Evolutionary conservation across 768 basidiomycete species (phyloP), one percentile per base, ranked within the genome.

Genomic region (Tylopilus sp.): DNA sequence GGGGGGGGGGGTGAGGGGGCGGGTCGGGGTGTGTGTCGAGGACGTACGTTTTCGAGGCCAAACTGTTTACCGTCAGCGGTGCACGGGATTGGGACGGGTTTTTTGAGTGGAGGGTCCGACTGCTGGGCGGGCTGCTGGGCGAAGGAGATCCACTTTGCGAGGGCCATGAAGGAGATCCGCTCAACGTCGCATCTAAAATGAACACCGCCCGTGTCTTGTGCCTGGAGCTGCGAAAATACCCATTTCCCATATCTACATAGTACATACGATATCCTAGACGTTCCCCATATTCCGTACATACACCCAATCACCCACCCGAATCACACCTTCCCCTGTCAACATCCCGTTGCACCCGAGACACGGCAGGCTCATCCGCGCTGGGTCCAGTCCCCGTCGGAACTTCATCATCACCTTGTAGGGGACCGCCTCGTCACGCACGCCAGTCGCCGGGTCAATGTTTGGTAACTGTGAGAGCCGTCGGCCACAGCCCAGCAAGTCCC

Each of bases 21-120:
- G 47, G 35, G 51, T n/a, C 44, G 12, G 20, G 41, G 15, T 15
- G 26, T 45, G 6, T 47, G 23, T 44, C 40, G 36, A 40, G 20
- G 18, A 81, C 93, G 64, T 69, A 95, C 93, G 69, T 98, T 98
- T 77, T 97, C 95, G 47, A 97, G 76, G n/a, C 95, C 95, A 75
- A 95, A 95, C 65, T 83, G 86, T 77, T 93, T 92, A 52, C 79
- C 81, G 70, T 90, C 88, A 51, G 89, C 82, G 26, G 62, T 56
- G 15, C 81, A 74, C 43, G 76, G 73, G 54, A 73, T 61, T 35
- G 74, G 71, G 33, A 69, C 57, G 48, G 73, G 65, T 40, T 61
- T 52, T 6, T 70, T 63, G 43, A 63, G 48, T 3, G 61, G 47
- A 3, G 57, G 26, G 50, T 73, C 73, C 58, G 45, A 28, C 26